phyloP scores from a whole-genome alignment of 2,329 filamentous ascomycete species.

The Pseudogymnoascus sp. region DNA sequence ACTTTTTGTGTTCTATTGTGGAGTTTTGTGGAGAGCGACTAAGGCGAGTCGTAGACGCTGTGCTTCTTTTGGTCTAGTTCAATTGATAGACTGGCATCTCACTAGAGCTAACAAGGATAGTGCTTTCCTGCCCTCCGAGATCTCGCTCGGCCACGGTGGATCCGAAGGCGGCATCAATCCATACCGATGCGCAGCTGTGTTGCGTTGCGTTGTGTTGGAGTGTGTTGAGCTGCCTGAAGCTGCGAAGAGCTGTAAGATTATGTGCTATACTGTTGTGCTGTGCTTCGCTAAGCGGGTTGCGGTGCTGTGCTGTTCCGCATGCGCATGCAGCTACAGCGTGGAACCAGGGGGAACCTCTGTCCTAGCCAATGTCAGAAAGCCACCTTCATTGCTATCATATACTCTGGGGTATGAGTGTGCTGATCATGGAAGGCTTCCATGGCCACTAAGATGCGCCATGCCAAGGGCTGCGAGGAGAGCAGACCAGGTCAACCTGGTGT shows the following conservation, averaged over 20 bases:
- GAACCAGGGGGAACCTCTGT: neutral
- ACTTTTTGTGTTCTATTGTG: conserved; percentile 6
- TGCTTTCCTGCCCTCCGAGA: neutral
- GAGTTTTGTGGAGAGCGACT: conserved; percentile 7
- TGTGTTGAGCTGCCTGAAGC: neutral
- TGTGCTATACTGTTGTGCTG: neutral
- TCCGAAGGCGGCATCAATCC: neutral
- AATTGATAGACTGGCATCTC: conserved; percentile 2
- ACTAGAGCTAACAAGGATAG: neutral
- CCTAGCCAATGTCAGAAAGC: neutral
- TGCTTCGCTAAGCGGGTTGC: neutral
- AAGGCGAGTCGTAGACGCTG: neutral
- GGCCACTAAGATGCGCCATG: neutral
- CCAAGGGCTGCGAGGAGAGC: neutral
- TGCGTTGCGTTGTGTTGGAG: neutral
- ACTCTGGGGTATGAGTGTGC: neutral
- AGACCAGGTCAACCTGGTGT: neutral
- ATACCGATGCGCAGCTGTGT: neutral
- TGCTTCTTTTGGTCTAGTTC: neutral
- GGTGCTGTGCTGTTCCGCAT: neutral
- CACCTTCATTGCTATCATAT: neutral
- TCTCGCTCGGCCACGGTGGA: conserved; percentile 7
- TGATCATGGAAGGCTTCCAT: conserved; percentile 4
- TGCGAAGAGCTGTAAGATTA: neutral
- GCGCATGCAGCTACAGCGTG: neutral